phyloP scores from a whole-genome alignment of 371 early-diverging fungal species.

The Mortierella sp. region DNA sequence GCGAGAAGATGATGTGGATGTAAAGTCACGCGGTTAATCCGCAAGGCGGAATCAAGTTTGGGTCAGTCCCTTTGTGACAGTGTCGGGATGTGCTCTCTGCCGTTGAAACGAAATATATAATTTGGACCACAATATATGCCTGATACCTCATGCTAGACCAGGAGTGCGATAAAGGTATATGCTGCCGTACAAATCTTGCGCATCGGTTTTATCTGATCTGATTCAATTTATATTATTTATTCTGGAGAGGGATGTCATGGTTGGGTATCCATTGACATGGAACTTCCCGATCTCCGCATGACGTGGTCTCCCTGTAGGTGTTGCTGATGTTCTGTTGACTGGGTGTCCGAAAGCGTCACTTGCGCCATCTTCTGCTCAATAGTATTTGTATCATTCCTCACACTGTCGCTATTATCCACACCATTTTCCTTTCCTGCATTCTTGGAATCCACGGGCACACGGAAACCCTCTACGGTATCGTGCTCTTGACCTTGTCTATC shows the following conservation, averaged over 20 bases:
- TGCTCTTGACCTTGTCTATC: conserved; percentile 10
- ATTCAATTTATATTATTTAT: neutral
- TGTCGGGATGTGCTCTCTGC: too few species aligned
- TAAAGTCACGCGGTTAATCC: neutral
- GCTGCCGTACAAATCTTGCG: too few species aligned
- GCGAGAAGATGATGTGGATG: neutral
- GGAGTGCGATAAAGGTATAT: too few species aligned
- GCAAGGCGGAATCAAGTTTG: neutral
- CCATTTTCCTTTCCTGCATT: neutral
- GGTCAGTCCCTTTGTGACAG: too few species aligned
- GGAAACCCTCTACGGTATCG: conserved; percentile 41
- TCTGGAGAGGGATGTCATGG: neutral
- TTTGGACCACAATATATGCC: too few species aligned
- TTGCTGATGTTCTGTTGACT: neutral
- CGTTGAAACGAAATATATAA: too few species aligned
- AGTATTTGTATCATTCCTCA: conserved; percentile 1
- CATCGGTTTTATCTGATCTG: too few species aligned
- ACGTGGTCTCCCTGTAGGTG: neutral
- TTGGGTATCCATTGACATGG: conserved; percentile 42
- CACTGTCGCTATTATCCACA: neutral
- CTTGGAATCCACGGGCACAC: conserved; percentile 19
- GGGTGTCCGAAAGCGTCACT: conserved; percentile 18
- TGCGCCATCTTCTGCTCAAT: conserved; percentile 20
- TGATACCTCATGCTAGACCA: too few species aligned
- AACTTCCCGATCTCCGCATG: conserved; percentile 19